These are phyloP conservation scores for Aspergillus pseudonomiae DNA, from an alignment of 2,329 filamentous ascomycete genomes.

Conservation along the genomic window DNA sequence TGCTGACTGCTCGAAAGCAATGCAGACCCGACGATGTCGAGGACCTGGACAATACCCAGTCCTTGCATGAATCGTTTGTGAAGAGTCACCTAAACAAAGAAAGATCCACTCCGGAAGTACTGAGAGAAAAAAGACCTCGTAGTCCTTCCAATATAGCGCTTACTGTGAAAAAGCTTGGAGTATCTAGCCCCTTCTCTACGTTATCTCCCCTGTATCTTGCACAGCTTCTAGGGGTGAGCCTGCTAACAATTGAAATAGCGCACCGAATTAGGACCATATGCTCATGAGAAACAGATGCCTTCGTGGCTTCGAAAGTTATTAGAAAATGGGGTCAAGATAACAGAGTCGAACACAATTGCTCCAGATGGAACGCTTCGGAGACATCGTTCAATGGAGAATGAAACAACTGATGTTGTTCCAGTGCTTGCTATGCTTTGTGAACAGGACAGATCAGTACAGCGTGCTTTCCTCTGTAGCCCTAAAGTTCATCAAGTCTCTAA, in stretches of 20 bases:
- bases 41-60: not conserved
- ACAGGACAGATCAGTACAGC: slow-evolving; percentile 64
- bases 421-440: slow-evolving; percentile 66
- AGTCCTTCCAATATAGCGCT: not conserved
- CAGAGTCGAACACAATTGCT: slow-evolving; percentile 55
- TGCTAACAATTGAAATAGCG: slow-evolving; percentile 41
- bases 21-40: not conserved
- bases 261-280: slow-evolving; percentile 70
- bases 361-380: slow-evolving; percentile 47
- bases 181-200: slow-evolving; percentile 16
- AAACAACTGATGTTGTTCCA: slow-evolving; percentile 59
- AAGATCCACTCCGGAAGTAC: not conserved
- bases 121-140: not conserved
- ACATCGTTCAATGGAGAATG: slow-evolving; percentile 51
- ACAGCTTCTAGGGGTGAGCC: not conserved
- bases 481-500: slow-evolving; percentile 80
- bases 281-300: slow-evolving; percentile 75
- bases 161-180: slow-evolving; percentile 34
- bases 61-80: not conserved
- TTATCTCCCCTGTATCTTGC: not conserved
- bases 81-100: not conserved
- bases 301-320: slow-evolving; percentile 67
- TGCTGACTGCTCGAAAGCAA: not conserved
- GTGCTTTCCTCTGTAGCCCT: slow-evolving; percentile 79
- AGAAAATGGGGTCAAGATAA: slow-evolving; percentile 60